Percentiles rank a stretch among this genome's conserved stretches.
Evolutionary conservation across 192 early-diverging fungal genomes (phyloP).

Genomic region (Pilobolus umbonatus): DNA sequence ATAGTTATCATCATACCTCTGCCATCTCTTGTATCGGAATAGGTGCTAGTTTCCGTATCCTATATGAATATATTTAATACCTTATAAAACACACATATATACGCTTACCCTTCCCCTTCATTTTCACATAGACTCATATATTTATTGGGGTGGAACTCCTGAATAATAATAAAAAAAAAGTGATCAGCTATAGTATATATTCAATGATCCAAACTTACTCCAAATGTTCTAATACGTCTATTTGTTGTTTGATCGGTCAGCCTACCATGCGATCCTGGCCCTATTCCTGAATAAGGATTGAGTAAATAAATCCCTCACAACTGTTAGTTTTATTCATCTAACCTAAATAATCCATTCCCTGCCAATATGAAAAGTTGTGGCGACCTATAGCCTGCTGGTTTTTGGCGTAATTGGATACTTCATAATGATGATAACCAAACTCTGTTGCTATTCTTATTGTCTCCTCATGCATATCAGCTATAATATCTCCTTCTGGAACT

Average conservation of each 20-base stretch:
- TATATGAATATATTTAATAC: neutral
- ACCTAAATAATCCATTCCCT: slow-evolving; percentile 52
- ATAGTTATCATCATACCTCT: slow-evolving; percentile 13
- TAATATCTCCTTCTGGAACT: slow-evolving; percentile 34
- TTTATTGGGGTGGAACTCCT: slow-evolving; percentile 49
- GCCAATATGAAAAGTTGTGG: slow-evolving; percentile 55
- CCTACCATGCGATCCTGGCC: slow-evolving; percentile 53
- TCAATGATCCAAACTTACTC: no score
- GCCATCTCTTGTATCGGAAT: slow-evolving; percentile 19
- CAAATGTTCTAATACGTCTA: slow-evolving; percentile 37
- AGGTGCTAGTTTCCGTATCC: slow-evolving; percentile 8
- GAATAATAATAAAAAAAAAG: neutral
- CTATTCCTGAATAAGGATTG: slow-evolving; percentile 32
- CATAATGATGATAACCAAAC: slow-evolving; percentile 50
- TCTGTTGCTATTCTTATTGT: slow-evolving; percentile 34
- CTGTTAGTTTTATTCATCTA: no score
- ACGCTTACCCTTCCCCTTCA: slow-evolving; percentile 40
- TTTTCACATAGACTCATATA: slow-evolving; percentile 46
- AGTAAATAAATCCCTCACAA: neutral
- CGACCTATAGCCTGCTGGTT: slow-evolving; percentile 36
- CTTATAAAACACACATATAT: neutral
- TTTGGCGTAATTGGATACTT: slow-evolving; percentile 50
- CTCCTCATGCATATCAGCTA: slow-evolving; percentile 50
- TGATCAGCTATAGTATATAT: no score
- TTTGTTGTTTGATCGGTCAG: slow-evolving; percentile 24